Conservation (phyloP, 2,329 filamentous ascomycete genomes). For the Mycosphaerella sp. region DNA sequence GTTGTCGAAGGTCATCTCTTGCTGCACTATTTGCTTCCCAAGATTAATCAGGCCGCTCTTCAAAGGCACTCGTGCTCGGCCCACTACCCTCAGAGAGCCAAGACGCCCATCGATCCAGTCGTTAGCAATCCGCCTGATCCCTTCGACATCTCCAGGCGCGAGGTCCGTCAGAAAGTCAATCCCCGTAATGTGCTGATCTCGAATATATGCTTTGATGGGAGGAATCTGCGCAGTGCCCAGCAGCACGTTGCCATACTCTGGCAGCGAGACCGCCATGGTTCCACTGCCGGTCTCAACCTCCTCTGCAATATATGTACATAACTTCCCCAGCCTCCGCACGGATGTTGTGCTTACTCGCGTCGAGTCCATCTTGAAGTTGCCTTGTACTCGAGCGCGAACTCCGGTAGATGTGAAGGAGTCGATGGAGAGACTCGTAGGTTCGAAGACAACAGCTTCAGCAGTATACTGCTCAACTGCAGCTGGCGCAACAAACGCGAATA, state of each 20-base stretch:
- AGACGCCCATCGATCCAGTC: slow-evolving; percentile 82
- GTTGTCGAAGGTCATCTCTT: slow-evolving; percentile 70
- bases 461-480: slow-evolving; percentile 78
- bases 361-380: slow-evolving; percentile 74
- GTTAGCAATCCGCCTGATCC: slow-evolving; percentile 72
- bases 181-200: slow-evolving; percentile 68
- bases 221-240: slow-evolving; percentile 74
- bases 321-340: slow-evolving; percentile 67
- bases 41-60: slow-evolving; percentile 74
- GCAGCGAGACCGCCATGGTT: slow-evolving; percentile 69
- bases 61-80: slow-evolving; percentile 65
- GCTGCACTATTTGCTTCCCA: slow-evolving; percentile 67
- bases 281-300: slow-evolving; percentile 69
- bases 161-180: slow-evolving; percentile 76
- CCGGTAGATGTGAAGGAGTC: slow-evolving; percentile 76
- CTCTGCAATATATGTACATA: slow-evolving; percentile 73
- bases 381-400: slow-evolving; percentile 72
- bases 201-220: slow-evolving; percentile 65
- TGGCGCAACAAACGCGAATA: slow-evolving; percentile 74
- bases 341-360: slow-evolving; percentile 64
- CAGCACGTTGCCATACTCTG: slow-evolving; percentile 71
- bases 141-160: slow-evolving; percentile 67
- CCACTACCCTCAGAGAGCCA: slow-evolving; percentile 63
- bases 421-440: slow-evolving; percentile 77
- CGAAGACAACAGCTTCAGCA: slow-evolving; percentile 72